These are phyloP conservation scores for Phoma herbarum DNA, from an alignment of 2,329 filamentous ascomycete species.

Conservation along the genomic window DNA sequence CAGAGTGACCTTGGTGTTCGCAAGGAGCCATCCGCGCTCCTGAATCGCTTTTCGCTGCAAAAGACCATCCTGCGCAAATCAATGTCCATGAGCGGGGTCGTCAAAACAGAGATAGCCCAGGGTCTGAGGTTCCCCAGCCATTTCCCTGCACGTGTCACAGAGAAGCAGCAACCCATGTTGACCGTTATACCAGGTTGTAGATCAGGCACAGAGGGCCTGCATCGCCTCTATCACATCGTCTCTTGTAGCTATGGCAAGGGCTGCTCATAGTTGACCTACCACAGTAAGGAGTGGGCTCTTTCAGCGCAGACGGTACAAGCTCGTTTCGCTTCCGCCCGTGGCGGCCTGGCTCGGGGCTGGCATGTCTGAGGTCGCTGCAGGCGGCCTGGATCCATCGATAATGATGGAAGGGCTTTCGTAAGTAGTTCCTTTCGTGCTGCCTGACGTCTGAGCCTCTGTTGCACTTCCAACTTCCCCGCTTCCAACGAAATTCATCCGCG, in stretches of 20 bases:
- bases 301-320: not conserved
- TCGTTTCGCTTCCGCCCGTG: slow-evolving; percentile 14
- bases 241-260: slow-evolving; percentile 5
- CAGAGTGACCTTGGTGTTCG: not conserved
- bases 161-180: slow-evolving; percentile 10
- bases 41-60: slow-evolving; percentile 1
- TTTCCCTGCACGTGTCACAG: slow-evolving; percentile 10
- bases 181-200: slow-evolving; percentile 13
- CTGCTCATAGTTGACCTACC: not conserved
- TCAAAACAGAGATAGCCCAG: slow-evolving; percentile 9
- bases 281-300: not conserved
- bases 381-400: slow-evolving; percentile 5
- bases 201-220: slow-evolving; percentile 10
- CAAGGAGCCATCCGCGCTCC: not conserved
- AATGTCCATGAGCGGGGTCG: slow-evolving; percentile 7
- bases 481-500: slow-evolving; percentile 13
- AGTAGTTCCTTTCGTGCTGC: slow-evolving; percentile 4
- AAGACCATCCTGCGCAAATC: not conserved
- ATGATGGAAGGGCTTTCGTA: slow-evolving; percentile 1
- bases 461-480: slow-evolving; percentile 14
- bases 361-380: slow-evolving; percentile 10
- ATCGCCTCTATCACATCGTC: slow-evolving; percentile 7
- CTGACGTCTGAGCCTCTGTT: slow-evolving; percentile 14
- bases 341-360: slow-evolving; percentile 4
- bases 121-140: slow-evolving; percentile 5